These are phyloP conservation scores for Galeopsis tetrahit DNA, from an alignment of 257 asterid genomes.

Conservation along the genomic window DNA sequence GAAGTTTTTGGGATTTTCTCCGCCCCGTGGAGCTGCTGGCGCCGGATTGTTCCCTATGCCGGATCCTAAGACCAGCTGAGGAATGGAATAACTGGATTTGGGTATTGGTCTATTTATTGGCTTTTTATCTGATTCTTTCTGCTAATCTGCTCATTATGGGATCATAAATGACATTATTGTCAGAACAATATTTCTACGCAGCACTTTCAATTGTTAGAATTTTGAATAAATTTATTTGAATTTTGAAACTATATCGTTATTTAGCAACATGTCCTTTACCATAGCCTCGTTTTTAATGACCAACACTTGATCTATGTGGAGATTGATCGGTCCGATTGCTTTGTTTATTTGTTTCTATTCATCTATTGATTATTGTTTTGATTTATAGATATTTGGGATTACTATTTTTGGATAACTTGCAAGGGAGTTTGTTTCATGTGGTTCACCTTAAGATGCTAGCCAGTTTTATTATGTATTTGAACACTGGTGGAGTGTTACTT, in stretches of 20 bases:
- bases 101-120: not conserved
- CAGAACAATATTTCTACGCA: conserved; percentile 20
- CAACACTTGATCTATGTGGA: not conserved
- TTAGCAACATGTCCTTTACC: not conserved
- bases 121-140: not conserved
- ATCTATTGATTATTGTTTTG: not conserved
- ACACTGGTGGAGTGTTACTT: not conserved
- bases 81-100: conserved; percentile 13
- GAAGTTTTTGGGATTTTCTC: conserved; percentile 92
- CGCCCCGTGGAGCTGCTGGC: conserved; percentile 98
- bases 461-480: not conserved
- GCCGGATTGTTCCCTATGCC: conserved; percentile 91
- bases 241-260: conserved; percentile 9
- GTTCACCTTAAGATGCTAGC: not conserved
- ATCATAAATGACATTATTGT: conserved; percentile 11
- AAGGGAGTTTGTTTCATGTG: conserved; percentile 1
- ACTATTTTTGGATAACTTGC: not conserved
- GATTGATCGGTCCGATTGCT: not conserved
- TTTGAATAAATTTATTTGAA: conserved; percentile 16
- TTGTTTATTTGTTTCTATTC: not conserved
- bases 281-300: not conserved
- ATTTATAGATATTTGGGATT: not conserved
- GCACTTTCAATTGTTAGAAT: conserved; percentile 20
- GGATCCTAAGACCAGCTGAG: conserved; percentile 70
- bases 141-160: conserved; percentile 5